Evolutionary conservation across 1,139 yeast genomes (phyloP).

Genomic region (Scheffersomyces titani): DNA sequence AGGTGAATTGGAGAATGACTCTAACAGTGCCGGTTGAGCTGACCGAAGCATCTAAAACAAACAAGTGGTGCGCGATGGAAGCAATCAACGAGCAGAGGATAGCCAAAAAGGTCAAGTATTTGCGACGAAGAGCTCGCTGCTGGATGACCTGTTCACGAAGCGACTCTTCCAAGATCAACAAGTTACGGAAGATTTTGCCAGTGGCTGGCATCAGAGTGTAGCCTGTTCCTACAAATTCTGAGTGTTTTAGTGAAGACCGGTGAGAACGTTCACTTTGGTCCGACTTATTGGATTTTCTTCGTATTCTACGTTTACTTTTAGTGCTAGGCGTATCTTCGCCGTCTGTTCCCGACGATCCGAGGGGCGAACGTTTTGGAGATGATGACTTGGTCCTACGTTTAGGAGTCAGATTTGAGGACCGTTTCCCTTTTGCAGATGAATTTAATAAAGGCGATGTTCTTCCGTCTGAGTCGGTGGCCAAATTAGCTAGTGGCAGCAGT

Average conservation of each 20-base stretch:
- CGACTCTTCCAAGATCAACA: slow-evolving; percentile 82
- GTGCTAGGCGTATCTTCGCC: slow-evolving; percentile 21
- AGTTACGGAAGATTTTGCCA: slow-evolving; percentile 74
- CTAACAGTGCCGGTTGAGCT: slow-evolving; percentile 35
- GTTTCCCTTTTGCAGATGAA: not conserved
- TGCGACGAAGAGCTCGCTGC: slow-evolving; percentile 67
- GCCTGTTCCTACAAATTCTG: slow-evolving; percentile 30
- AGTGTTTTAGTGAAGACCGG: slow-evolving; percentile 16
- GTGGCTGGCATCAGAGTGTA: slow-evolving; percentile 55
- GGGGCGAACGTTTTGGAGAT: not conserved
- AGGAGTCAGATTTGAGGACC: not conserved
- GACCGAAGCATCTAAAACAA: slow-evolving; percentile 23
- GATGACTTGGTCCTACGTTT: not conserved
- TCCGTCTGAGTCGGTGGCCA: not conserved
- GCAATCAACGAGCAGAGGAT: slow-evolving; percentile 47
- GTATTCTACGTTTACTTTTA: slow-evolving; percentile 24
- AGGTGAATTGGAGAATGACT: slow-evolving; percentile 58
- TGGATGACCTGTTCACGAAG: slow-evolving; percentile 77
- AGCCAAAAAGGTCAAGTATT: slow-evolving; percentile 71
- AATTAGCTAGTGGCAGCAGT: slow-evolving; percentile 2
- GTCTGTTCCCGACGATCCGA: slow-evolving; percentile 9
- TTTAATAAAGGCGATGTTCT: not conserved
- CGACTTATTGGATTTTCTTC: slow-evolving; percentile 34
- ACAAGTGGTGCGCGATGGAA: slow-evolving; percentile 43
- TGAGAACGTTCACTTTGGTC: slow-evolving; percentile 27